Conservation (phyloP, 257 asterid species). For the Eucommia ulmoides region DNA sequence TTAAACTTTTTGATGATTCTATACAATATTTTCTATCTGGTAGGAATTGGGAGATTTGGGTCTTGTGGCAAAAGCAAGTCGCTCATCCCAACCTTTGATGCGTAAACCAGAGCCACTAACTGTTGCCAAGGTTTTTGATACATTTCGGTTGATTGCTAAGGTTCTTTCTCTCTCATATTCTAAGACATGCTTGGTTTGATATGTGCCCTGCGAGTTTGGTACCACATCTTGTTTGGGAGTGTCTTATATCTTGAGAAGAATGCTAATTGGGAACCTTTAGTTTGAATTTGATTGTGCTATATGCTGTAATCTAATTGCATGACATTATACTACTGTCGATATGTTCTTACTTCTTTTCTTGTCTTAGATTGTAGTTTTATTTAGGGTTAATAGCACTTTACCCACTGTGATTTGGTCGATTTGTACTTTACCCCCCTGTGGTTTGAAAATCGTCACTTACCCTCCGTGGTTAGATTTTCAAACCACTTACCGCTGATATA, state of each 20-base stretch:
- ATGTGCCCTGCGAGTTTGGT: neutral
- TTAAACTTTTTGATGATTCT: no score
- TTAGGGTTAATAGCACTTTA: no score
- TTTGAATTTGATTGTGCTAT: neutral
- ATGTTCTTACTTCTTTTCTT: no score
- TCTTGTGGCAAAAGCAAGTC: conserved; percentile 82
- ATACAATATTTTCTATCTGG: conserved; percentile 9
- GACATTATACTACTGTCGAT: no score
- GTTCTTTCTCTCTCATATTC: conserved; percentile 19
- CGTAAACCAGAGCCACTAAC: conserved; percentile 74
- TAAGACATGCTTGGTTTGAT: neutral
- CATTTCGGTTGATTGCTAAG: conserved; percentile 78
- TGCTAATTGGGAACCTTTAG: neutral
- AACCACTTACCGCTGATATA: no score
- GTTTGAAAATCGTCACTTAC: no score
- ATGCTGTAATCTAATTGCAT: no score
- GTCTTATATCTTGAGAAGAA: neutral
- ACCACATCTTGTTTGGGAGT: neutral
- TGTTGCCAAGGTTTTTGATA: conserved; percentile 69
- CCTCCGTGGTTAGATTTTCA: no score
- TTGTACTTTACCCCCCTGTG: no score
- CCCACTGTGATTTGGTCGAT: no score
- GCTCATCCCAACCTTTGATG: conserved; percentile 89
- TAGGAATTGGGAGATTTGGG: conserved; percentile 95
- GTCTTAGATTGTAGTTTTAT: no score